These are phyloP conservation scores for Lactuca sativa DNA, from an alignment of 129 eudicot genomes.

Conservation along the genomic window DNA sequence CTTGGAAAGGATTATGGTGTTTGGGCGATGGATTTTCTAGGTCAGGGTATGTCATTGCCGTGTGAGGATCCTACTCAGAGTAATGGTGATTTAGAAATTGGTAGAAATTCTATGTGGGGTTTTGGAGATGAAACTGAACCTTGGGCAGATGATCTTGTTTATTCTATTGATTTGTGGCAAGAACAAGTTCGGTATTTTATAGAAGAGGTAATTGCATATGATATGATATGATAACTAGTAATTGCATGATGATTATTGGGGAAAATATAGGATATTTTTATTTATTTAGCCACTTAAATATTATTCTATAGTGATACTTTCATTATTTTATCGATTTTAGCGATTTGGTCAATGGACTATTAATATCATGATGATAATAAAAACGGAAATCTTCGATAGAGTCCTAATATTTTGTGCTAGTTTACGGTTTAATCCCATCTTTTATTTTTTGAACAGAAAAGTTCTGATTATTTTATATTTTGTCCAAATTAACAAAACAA, in stretches of 20 bases:
- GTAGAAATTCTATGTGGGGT: conserved; percentile 57
- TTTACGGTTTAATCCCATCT: too few species aligned
- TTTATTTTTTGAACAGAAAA: too few species aligned
- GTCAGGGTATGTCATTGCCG: conserved; percentile 95
- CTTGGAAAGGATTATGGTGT: conserved; percentile 85
- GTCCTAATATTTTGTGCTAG: too few species aligned
- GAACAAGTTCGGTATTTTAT: conserved; percentile 85
- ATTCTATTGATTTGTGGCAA: conserved; percentile 92
- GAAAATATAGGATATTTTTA: too few species aligned
- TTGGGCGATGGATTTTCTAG: conserved; percentile 92
- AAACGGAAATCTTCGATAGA: too few species aligned
- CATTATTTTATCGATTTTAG: too few species aligned
- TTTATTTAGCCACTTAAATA: too few species aligned
- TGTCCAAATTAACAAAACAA: too few species aligned
- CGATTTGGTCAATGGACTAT: too few species aligned
- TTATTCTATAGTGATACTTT: too few species aligned
- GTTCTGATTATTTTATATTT: too few species aligned
- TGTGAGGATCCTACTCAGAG: conserved; percentile 73
- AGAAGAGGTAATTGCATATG: conserved; percentile 58
- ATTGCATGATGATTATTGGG: neutral
- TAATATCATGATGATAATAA: too few species aligned
- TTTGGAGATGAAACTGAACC: conserved; percentile 88
- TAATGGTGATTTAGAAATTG: conserved; percentile 23
- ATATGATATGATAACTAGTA: conserved; percentile 21
- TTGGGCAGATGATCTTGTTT: conserved; percentile 83